These are phyloP conservation scores for Claviceps fusiformis DNA, from an alignment of 2,329 filamentous ascomycete genomes.

Conservation along the genomic window DNA sequence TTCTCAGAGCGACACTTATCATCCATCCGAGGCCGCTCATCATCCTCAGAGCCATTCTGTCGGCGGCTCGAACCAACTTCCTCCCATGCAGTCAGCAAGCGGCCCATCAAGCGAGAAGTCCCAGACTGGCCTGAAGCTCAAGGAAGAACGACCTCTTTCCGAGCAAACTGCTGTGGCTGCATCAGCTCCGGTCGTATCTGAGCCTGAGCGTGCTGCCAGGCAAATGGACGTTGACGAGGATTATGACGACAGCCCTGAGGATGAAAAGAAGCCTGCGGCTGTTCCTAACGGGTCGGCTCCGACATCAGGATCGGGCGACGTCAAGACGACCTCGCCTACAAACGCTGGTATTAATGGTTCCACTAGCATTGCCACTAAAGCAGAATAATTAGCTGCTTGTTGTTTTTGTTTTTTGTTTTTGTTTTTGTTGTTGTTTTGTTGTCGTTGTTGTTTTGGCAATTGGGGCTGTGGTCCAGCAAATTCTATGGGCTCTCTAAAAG, in stretches of 20 bases:
- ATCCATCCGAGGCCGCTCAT: slow-evolving; percentile 85
- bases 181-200: slow-evolving; percentile 40
- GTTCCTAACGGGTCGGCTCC: slow-evolving; percentile 31
- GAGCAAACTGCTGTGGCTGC: slow-evolving; percentile 29
- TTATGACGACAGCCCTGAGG: slow-evolving; percentile 88
- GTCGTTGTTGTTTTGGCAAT: neutral
- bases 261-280: slow-evolving; percentile 51
- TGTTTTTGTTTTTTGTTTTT: too few relatives aligned
- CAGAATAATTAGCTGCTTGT: slow-evolving; percentile 23
- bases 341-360: slow-evolving; percentile 27
- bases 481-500: slow-evolving; percentile 14
- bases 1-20: slow-evolving; percentile 64
- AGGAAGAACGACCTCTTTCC: slow-evolving; percentile 44
- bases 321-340: slow-evolving; percentile 26
- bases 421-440: too few relatives aligned
- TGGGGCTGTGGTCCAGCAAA: slow-evolving; percentile 1
- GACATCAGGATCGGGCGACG: slow-evolving; percentile 34
- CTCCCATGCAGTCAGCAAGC: slow-evolving; percentile 48
- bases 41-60: slow-evolving; percentile 48
- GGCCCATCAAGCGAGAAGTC: slow-evolving; percentile 40
- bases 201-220: slow-evolving; percentile 70
- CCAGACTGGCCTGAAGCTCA: slow-evolving; percentile 22
- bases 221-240: slow-evolving; percentile 98
- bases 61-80: slow-evolving; percentile 37
- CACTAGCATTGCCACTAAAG: slow-evolving; percentile 23